Percentiles rank a stretch among this genome's conserved stretches.
Evolutionary conservation across 805 yeast genomes (phyloP).

Genomic region (Wickerhamomyces tratensis): DNA sequence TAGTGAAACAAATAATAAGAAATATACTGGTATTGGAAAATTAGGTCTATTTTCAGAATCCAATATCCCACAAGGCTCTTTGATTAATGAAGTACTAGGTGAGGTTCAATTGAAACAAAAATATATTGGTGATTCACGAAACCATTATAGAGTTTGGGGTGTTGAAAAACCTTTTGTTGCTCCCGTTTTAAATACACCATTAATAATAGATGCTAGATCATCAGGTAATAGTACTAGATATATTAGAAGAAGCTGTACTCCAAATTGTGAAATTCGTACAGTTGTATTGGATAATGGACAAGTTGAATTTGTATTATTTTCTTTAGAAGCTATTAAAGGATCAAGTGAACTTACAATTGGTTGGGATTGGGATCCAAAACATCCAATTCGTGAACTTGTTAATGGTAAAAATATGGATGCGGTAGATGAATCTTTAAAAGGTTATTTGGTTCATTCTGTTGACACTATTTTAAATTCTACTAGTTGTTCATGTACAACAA

Average conservation of each 20-base stretch:
- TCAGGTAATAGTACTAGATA: constrained; percentile 72
- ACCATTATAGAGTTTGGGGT: constrained; percentile 72
- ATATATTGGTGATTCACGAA: constrained; percentile 55
- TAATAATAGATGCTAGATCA: constrained; percentile 73
- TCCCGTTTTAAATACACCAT: constrained; percentile 46
- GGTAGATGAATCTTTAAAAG: constrained; percentile 41
- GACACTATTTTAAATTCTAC: constrained; percentile 52
- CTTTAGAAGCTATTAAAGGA: constrained; percentile 43
- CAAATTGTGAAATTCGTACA: constrained; percentile 61
- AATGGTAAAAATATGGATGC: constrained; percentile 42
- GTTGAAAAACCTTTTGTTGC: constrained; percentile 52
- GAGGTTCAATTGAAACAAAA: constrained; percentile 57
- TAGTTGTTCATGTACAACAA: constrained; percentile 49
- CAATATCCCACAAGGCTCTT: constrained; percentile 33
- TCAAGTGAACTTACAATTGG: constrained; percentile 70
- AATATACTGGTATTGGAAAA: constrained; percentile 52
- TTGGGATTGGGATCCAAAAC: constrained; percentile 85
- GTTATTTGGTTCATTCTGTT: constrained; percentile 46
- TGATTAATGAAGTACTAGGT: constrained; percentile 60
- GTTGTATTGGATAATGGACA: constrained; percentile 23
- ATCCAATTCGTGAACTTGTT: constrained; percentile 54
- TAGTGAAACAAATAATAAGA: constrained; percentile 48
- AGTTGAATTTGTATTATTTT: constrained; percentile 46
- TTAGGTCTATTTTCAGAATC: constrained; percentile 45
- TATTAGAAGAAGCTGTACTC: constrained; percentile 64